These are phyloP conservation scores for Plectosphaerella cucumerina DNA, from an alignment of 2,329 filamentous ascomycete genomes.

Conservation along the genomic window DNA sequence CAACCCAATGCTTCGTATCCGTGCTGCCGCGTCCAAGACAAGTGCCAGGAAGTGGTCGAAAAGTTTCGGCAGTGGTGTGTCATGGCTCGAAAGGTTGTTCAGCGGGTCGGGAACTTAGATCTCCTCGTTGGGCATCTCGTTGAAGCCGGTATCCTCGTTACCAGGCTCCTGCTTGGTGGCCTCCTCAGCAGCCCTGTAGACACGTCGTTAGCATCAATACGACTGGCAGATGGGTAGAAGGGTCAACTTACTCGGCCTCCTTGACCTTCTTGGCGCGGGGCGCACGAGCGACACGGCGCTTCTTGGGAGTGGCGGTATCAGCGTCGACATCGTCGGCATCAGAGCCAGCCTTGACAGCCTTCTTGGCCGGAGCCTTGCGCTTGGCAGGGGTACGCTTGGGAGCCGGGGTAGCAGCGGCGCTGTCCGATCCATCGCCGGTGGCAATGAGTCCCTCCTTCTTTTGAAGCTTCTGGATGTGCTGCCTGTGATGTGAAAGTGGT, in stretches of 20 bases:
- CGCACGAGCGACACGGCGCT: constrained; percentile 19
- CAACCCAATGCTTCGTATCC: not conserved
- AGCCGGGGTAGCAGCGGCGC: constrained; percentile 12
- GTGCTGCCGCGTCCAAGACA: not conserved
- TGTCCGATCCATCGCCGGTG: constrained; percentile 18
- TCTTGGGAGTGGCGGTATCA: not conserved
- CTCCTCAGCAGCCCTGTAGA: not conserved
- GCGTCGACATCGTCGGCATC: not conserved
- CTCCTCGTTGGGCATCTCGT: not conserved
- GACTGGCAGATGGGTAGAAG: not conserved
- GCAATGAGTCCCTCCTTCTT: constrained; percentile 13
- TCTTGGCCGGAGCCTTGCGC: constrained; percentile 16
- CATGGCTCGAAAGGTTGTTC: not conserved
- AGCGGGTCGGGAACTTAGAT: not conserved
- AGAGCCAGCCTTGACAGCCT: constrained; percentile 4
- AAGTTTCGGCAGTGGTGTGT: too few species aligned
- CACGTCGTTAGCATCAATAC: not conserved
- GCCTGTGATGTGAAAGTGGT: constrained; percentile 23
- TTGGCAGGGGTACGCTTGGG: constrained; percentile 15
- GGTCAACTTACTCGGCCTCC: not conserved
- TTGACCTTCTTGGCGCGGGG: constrained; percentile 14
- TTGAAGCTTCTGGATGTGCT: constrained; percentile 43
- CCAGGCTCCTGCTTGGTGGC: constrained; percentile 18
- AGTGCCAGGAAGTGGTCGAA: too few species aligned
- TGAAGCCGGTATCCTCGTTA: constrained; percentile 12